Evolutionary conservation across 2,329 filamentous ascomycete species (phyloP).

Genomic region (Geosmithia putterillii): DNA sequence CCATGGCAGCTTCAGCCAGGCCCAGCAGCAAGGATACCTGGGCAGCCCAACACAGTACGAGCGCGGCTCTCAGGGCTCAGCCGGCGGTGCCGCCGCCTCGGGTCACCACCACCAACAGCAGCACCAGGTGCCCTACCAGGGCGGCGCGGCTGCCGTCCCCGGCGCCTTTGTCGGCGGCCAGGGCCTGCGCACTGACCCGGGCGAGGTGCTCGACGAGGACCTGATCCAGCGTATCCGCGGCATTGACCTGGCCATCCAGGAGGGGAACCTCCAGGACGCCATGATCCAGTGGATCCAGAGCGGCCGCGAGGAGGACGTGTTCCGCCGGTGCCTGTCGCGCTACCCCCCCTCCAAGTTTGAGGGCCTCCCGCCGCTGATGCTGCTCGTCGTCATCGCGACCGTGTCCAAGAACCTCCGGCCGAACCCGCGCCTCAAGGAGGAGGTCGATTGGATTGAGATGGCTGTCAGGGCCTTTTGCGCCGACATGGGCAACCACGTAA

Average conservation of each 20-base stretch:
- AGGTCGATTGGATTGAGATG: slow-evolving; percentile 48
- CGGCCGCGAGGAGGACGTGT: slow-evolving; percentile 49
- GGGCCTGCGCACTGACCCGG: slow-evolving; percentile 20
- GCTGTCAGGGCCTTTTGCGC: slow-evolving; percentile 41
- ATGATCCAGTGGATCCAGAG: slow-evolving; percentile 57
- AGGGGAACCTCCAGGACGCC: slow-evolving; percentile 48
- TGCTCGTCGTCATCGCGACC: slow-evolving; percentile 53
- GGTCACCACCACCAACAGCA: slow-evolving; percentile 13
- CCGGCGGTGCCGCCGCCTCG: slow-evolving; percentile 17
- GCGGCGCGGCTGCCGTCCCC: slow-evolving; percentile 15
- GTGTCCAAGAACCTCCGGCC: slow-evolving; percentile 45
- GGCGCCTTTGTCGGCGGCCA: slow-evolving; percentile 21
- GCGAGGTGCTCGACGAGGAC: slow-evolving; percentile 32
- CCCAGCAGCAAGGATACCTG: slow-evolving; percentile 20
- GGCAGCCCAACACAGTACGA: slow-evolving; percentile 22
- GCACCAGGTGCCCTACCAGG: neutral
- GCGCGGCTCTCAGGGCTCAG: slow-evolving; percentile 19
- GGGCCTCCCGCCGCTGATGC: slow-evolving; percentile 46
- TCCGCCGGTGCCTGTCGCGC: slow-evolving; percentile 30
- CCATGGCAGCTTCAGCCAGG: slow-evolving; percentile 18
- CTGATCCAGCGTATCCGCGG: slow-evolving; percentile 40
- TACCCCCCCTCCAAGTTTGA: slow-evolving; percentile 31
- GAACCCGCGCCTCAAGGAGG: slow-evolving; percentile 38
- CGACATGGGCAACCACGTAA: slow-evolving; percentile 35
- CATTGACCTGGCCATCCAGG: slow-evolving; percentile 50